These are phyloP conservation scores for Chalciporus piperatus DNA, from an alignment of 768 basidiomycete species.

Conservation along the genomic window DNA sequence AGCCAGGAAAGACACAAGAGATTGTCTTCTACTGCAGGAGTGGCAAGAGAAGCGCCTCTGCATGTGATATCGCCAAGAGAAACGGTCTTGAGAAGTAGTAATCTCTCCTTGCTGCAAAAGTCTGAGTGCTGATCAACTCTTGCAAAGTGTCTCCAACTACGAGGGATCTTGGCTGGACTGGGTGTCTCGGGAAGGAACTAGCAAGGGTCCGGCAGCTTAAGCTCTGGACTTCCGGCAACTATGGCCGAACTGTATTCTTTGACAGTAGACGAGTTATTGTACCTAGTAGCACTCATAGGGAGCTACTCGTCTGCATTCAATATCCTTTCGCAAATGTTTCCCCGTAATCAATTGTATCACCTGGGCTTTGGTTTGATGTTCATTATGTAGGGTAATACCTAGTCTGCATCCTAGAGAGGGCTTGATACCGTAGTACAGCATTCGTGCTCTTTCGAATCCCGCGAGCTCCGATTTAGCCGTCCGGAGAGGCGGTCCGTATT, in stretches of 20 bases:
- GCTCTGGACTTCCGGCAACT: neutral
- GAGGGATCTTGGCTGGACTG: conserved; percentile 89
- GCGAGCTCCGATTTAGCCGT: no score
- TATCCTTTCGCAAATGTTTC: no score
- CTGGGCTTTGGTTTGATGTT: no score
- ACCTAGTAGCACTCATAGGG: neutral
- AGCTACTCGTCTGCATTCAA: neutral
- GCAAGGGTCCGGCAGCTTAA: conserved; percentile 25
- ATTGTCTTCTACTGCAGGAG: conserved; percentile 90
- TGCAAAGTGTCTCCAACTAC: conserved; percentile 64
- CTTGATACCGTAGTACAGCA: no score
- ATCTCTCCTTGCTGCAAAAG: conserved; percentile 3
- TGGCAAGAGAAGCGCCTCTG: conserved; percentile 78
- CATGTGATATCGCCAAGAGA: conserved; percentile 76
- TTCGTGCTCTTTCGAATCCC: no score
- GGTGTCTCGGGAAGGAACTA: conserved; percentile 53
- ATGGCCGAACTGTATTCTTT: neutral
- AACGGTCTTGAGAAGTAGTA: conserved; percentile 80
- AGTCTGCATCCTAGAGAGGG: no score
- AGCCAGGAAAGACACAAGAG: conserved; percentile 68
- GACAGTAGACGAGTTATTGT: neutral
- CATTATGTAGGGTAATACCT: no score
- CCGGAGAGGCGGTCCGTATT: no score
- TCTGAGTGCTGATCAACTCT: neutral
- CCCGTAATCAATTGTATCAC: no score